phyloP scores from a whole-genome alignment of 805 yeast genomes.

The Kodamaea lidongshanica region DNA sequence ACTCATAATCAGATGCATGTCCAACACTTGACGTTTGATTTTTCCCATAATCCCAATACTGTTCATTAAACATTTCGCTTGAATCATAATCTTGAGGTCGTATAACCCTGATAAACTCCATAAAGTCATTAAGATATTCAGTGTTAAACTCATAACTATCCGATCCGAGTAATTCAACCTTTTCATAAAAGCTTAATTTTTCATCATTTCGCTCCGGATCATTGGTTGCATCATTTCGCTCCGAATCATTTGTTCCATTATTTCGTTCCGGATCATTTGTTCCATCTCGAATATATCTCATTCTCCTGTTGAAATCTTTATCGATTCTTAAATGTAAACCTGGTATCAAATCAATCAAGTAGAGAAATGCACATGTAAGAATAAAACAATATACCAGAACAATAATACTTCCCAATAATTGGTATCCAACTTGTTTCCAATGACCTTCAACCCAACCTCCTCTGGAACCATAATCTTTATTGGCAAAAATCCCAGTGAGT shows the following conservation, averaged over 20 bases:
- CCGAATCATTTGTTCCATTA: conserved; percentile 14
- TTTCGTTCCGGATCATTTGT: no score
- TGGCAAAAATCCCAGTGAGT: conserved; percentile 37
- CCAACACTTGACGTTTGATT: conserved; percentile 4
- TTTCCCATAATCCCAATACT: conserved; percentile 6
- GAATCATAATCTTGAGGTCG: conserved; percentile 31
- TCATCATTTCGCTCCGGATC: conserved; percentile 1
- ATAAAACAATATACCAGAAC: conserved; percentile 30
- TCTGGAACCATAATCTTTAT: conserved; percentile 20
- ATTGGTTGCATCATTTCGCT: conserved; percentile 6
- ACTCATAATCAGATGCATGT: conserved; percentile 8
- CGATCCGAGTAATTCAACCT: conserved; percentile 30
- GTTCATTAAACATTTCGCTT: conserved; percentile 10
- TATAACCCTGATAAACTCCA: conserved; percentile 33
- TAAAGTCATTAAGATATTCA: conserved; percentile 35
- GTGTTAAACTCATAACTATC: conserved; percentile 37
- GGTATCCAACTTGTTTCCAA: conserved; percentile 38
- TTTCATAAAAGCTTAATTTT: conserved; percentile 16
- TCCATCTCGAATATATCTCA: conserved; percentile 11
- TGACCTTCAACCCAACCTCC: conserved; percentile 40
- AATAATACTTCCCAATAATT: conserved; percentile 31
- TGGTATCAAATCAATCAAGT: conserved; percentile 33
- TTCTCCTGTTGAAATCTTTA: conserved; percentile 30
- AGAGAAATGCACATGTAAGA: conserved; percentile 26
- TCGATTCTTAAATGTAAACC: conserved; percentile 39